phyloP scores from a whole-genome alignment of 1,284 basidiomycete genomes.

The Ceratobasidium sp. region DNA sequence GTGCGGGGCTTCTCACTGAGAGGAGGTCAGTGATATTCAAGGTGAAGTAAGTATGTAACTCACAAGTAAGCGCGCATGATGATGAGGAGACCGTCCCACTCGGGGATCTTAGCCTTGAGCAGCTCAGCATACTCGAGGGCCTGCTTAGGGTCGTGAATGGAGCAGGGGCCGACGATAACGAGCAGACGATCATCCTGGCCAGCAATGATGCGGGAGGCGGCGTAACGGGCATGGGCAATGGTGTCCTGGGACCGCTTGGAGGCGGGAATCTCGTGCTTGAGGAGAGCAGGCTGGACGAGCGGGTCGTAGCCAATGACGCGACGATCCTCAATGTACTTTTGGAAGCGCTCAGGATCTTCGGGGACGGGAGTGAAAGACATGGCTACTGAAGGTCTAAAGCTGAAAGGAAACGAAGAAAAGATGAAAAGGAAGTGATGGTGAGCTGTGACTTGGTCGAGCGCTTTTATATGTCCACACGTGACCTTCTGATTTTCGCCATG shows the following conservation, averaged over 20 bases:
- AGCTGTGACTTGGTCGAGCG: slow-evolving; percentile 35
- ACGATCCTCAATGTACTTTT: slow-evolving; percentile 67
- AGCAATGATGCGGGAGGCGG: slow-evolving; percentile 79
- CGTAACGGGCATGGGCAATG: slow-evolving; percentile 81
- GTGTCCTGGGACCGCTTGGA: slow-evolving; percentile 67
- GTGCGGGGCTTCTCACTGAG: slow-evolving; percentile 72
- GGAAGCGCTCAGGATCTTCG: slow-evolving; percentile 65
- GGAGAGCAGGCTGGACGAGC: slow-evolving; percentile 87
- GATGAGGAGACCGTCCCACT: slow-evolving; percentile 79
- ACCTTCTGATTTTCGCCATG: slow-evolving; percentile 7
- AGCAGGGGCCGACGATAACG: slow-evolving; percentile 95
- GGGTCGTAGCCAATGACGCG: slow-evolving; percentile 90
- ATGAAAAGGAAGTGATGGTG: slow-evolving; percentile 34
- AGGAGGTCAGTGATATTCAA: slow-evolving; percentile 10
- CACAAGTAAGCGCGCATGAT: slow-evolving; percentile 95
- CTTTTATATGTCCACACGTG: slow-evolving; percentile 36
- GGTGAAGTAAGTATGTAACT: slow-evolving; percentile 14
- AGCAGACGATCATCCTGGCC: slow-evolving; percentile 87
- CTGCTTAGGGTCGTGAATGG: slow-evolving; percentile 90
- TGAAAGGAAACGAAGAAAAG: slow-evolving; percentile 17
- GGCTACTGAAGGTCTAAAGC: slow-evolving; percentile 48
- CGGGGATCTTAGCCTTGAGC: slow-evolving; percentile 76
- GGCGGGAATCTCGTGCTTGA: slow-evolving; percentile 83
- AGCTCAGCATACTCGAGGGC: slow-evolving; percentile 89
- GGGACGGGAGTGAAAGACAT: slow-evolving; percentile 66